Base-by-base conservation (phyloP, 2,329 filamentous ascomycete species). In the Emydomyces testavorans region DNA sequence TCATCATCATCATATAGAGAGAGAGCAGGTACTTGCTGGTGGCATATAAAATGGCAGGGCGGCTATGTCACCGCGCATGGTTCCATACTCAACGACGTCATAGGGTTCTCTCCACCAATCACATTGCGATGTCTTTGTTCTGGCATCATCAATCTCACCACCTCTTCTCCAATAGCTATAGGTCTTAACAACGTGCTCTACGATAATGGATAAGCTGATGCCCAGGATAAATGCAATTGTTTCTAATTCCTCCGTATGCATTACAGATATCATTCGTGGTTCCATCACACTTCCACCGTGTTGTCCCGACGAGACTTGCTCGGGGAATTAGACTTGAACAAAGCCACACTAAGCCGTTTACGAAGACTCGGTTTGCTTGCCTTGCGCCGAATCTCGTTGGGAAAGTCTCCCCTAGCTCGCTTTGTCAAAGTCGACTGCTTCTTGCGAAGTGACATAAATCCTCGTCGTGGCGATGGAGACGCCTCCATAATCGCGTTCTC, bases 271-370 rank as follows among this genome's bases (percentile, higher is more conserved):
- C 5, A 2, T 15, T 28, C 6, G 10, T 16, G 6, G 13, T 2
- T 13, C 5, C 7, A n/a, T 46, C 44, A 46, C 10, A 23, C 23
- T 18, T 46, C 44, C 20, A 44, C 41, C 5, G 44, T 39, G 18
- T 46, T 46, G 44, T 8, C 39, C 11, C 43, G 43, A 13, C 47
- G 50, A 34, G 50, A 43, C 36, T 36, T 50, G 24, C 16, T 21
- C 5, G 46, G 46, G 37, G 41, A 38, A 4, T 26, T 34, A 1
- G 44, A 24, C 15, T 49, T 55, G 26, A 55, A 55, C 10, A 55
- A 29, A 2, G 51, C 49, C 21, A 53, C 48, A 36, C 53, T 53
- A 34, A 50, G 51, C 18, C 43, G 50, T 28, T 51, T 53, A 7
- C 45, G 45, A 4, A 51, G 24, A n/a, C 44, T 32, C 16, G 41